Base-by-base conservation (phyloP, 768 basidiomycete species). In the Hemileccinum rubropunctum region DNA sequence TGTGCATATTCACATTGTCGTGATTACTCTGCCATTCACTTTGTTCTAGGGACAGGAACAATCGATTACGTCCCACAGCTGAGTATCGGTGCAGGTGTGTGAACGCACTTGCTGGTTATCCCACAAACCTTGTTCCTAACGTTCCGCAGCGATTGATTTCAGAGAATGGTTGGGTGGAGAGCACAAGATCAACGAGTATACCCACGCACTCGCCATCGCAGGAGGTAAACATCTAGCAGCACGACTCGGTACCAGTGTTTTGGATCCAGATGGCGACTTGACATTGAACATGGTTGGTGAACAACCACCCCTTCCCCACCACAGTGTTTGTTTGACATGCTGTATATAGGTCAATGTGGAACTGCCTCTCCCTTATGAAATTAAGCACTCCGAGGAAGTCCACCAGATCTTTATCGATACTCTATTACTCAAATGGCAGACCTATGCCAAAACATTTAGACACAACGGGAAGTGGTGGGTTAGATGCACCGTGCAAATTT, bases 91-190 rank as follows among this genome's bases (percentile, higher is more conserved):
- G 72, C 79, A 56, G 83, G 84, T n/a, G n/a, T n/a, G n/a, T 82
- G 46, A 49, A 51, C 27, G 44, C 4, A 26, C 7, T 36, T 37
- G 21, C 14, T 42, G 11, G n/a, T 21, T 33, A 23, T 17, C 30
- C 15, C 12, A n/a, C 9, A 23, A 18, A 20, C 13, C 1, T 48
- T 42, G 37, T 36, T 42, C 34, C 58, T 51, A 43, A 58, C 26
- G n/a, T 45, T 26, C 13, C 23, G 18, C 45, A 83, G 91, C 90
- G 0, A 63, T 91, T 5, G 77, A 83, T 27, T 93, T 93, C 69
- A 80, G 91, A 26, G 60, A 76, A 50, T 79, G 78, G 71, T 66
- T 91, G 2, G 91, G 91, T 1, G 90, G 91, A 6, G 91, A 94
- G 64, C 65, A 76, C 21, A 75, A 73, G 39, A 93, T 94, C 51